These are phyloP conservation scores for Podospora didyma DNA, from an alignment of 495 filamentous ascomycete genomes.

Conservation along the genomic window DNA sequence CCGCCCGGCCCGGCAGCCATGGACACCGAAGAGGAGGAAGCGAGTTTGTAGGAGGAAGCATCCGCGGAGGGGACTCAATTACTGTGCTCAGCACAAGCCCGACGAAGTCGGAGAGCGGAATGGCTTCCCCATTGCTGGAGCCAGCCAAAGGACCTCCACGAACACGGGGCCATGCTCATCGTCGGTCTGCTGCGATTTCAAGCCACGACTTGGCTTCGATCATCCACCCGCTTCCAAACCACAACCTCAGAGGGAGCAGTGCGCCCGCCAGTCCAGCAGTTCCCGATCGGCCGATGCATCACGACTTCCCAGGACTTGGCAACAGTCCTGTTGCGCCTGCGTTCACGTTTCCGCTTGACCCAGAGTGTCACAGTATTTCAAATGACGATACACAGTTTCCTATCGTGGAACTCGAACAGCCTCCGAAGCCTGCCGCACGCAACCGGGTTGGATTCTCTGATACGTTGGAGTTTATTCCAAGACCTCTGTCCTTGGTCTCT, in stretches of 20 bases:
- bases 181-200: conserved; percentile 84
- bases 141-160: conserved; percentile 41
- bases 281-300: conserved; percentile 26
- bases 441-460: conserved; percentile 58
- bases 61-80: conserved; percentile 51
- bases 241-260: conserved; percentile 52
- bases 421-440: conserved; percentile 37
- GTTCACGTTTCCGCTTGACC: background rate
- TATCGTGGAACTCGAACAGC: conserved; percentile 22
- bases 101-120: conserved; percentile 55
- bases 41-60: conserved; percentile 75
- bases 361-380: conserved; percentile 5
- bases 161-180: conserved; percentile 73
- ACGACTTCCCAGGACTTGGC: conserved; percentile 32
- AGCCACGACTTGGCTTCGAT: conserved; percentile 68
- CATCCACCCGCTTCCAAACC: conserved; percentile 58
- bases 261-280: conserved; percentile 68
- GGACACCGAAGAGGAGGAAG: conserved; percentile 69
- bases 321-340: conserved; percentile 12
- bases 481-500: conserved; percentile 69
- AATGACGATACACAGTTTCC: background rate
- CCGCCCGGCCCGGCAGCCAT: conserved; percentile 44
- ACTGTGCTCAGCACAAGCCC: conserved; percentile 60
- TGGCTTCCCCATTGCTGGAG: conserved; percentile 45
- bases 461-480: conserved; percentile 63